Evolutionary conservation across 768 basidiomycete genomes (phyloP).

Genomic region (Lentinula edodes): DNA sequence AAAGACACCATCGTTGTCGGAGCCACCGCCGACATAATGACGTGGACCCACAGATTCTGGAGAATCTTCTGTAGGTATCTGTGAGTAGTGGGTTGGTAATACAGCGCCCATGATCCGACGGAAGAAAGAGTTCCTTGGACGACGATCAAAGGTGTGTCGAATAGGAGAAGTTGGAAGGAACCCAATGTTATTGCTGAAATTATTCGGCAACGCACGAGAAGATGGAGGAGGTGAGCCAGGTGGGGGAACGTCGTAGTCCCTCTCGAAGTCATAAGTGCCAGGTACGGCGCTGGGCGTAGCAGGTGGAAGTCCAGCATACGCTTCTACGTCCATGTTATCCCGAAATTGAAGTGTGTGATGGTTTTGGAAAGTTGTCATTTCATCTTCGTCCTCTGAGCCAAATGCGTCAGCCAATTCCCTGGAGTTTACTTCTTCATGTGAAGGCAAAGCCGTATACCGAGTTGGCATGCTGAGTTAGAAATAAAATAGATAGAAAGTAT

Average conservation of each 20-base stretch:
- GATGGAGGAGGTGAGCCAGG: constrained; percentile 77
- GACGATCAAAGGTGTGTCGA: constrained; percentile 18
- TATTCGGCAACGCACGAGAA: constrained; percentile 53
- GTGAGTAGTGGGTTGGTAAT: constrained; percentile 61
- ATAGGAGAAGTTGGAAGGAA: constrained; percentile 47
- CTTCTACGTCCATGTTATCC: background rate
- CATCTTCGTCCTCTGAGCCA: constrained; percentile 44
- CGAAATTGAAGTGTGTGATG: background rate
- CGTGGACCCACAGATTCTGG: constrained; percentile 13
- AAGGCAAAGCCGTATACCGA: constrained; percentile 49
- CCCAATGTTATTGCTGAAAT: constrained; percentile 72
- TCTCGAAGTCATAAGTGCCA: constrained; percentile 73
- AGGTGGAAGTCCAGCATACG: background rate
- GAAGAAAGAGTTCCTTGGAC: constrained; percentile 45
- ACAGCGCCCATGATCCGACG: constrained; percentile 54
- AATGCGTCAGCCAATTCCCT: constrained; percentile 79
- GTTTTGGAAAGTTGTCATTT: background rate
- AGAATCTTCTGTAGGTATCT: constrained; percentile 37
- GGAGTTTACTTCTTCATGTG: constrained; percentile 35
- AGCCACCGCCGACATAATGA: constrained; percentile 50
- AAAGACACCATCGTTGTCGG: constrained; percentile 91
- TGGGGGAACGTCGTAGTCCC: constrained; percentile 70
- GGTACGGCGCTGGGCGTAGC: constrained; percentile 21
- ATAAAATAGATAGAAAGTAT: background rate
- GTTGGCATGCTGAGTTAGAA: constrained; percentile 32